A percentile compares a stretch with the other conserved stretches of the same genome.
phyloP scores from a whole-genome alignment of 2,329 filamentous ascomycete genomes.

The Penicillium frequentans region DNA sequence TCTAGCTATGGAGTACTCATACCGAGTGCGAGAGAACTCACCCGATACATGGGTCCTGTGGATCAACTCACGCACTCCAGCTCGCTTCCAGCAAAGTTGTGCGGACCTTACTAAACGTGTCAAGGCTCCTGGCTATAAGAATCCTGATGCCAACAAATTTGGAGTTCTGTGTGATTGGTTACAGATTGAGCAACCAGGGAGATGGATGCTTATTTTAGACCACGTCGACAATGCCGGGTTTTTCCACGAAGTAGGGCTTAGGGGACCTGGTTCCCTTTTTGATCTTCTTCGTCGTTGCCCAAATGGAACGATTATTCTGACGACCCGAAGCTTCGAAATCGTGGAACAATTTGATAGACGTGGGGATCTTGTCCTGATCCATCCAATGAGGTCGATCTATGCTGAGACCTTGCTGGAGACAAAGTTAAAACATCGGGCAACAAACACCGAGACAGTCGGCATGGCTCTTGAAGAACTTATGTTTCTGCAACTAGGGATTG shows the following conservation, averaged over 20 bases:
- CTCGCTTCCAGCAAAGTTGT: background rate
- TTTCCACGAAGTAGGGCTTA: background rate
- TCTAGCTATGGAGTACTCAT: background rate
- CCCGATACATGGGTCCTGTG: background rate
- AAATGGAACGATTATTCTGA: background rate
- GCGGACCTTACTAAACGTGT: background rate
- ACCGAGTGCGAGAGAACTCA: background rate
- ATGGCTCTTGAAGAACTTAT: background rate
- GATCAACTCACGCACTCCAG: background rate
- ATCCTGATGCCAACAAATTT: background rate
- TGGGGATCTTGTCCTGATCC: background rate
- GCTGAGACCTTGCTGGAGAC: background rate
- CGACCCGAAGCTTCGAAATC: background rate
- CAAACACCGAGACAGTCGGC: background rate
- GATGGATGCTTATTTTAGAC: background rate
- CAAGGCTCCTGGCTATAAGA: background rate
- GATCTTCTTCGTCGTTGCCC: background rate
- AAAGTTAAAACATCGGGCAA: background rate
- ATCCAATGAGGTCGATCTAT: background rate
- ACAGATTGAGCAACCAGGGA: background rate
- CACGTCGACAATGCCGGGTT: background rate
- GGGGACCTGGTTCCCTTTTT: background rate
- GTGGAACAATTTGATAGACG: background rate
- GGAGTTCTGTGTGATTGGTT: background rate
- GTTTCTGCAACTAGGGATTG: background rate